Percentiles rank a stretch among this genome's conserved stretches.
Conservation (phyloP, 1,284 basidiomycete species). For the Taiwanofungus camphoratus region DNA sequence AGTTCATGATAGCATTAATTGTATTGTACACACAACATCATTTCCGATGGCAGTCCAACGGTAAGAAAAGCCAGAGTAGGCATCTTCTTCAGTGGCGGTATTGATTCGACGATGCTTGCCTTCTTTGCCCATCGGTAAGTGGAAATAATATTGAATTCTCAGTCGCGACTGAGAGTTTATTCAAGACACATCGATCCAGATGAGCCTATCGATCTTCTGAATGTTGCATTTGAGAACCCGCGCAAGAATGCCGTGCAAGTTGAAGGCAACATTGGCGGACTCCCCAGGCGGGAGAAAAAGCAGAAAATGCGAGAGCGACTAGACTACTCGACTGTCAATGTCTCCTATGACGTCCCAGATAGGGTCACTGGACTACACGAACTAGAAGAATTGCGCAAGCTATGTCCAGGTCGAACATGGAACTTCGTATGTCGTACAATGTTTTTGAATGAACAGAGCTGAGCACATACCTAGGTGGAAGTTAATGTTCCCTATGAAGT, state of each 20-base stretch:
- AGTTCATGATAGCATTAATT: conserved; percentile 13
- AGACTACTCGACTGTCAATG: conserved; percentile 21
- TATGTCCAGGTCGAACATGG: conserved; percentile 79
- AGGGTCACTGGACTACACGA: conserved; percentile 77
- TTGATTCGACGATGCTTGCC: conserved; percentile 87
- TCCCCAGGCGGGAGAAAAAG: conserved; percentile 37
- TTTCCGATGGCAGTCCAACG: conserved; percentile 11
- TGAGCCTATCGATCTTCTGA: conserved; percentile 90
- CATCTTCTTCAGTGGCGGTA: conserved; percentile 92
- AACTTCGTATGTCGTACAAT: conserved; percentile 62
- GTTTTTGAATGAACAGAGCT: background rate
- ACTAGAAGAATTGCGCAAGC: conserved; percentile 63
- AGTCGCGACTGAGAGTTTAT: conserved; percentile 4
- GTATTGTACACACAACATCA: background rate
- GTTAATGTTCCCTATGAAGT: conserved; percentile 82
- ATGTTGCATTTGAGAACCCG: conserved; percentile 95
- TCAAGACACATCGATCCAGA: conserved; percentile 59
- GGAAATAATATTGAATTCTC: background rate
- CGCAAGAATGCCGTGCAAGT: conserved; percentile 51
- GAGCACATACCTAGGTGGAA: conserved; percentile 49
- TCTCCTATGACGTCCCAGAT: conserved; percentile 77
- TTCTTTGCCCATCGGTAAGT: conserved; percentile 70
- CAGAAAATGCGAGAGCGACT: conserved; percentile 22
- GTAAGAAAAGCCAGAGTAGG: conserved; percentile 59
- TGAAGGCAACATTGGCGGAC: conserved; percentile 41